phyloP scores from a whole-genome alignment of 495 filamentous ascomycete species.

The Penicillium samsonianum region DNA sequence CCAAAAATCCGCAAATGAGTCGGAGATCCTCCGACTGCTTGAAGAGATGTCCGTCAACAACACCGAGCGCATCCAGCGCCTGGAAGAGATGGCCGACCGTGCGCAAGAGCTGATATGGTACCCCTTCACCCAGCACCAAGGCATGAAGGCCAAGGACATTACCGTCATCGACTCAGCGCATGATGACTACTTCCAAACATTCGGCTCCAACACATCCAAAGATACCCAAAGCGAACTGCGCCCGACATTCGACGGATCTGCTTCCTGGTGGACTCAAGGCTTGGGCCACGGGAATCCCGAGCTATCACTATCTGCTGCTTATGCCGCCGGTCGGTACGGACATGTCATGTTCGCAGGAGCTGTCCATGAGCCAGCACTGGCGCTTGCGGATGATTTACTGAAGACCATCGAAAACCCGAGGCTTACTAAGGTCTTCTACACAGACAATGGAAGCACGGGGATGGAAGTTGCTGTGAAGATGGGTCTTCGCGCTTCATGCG shows the following conservation, averaged over 20 bases:
- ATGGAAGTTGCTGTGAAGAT: slow-evolving; percentile 82
- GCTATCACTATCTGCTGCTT: slow-evolving; percentile 68
- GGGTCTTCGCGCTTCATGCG: slow-evolving; percentile 63
- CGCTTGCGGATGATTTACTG: slow-evolving; percentile 61
- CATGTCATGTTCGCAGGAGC: slow-evolving; percentile 81
- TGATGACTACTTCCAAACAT: slow-evolving; percentile 71
- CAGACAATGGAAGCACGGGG: slow-evolving; percentile 77
- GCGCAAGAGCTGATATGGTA: slow-evolving; percentile 72
- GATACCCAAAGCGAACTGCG: slow-evolving; percentile 37
- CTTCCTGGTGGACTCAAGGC: slow-evolving; percentile 86
- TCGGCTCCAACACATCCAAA: slow-evolving; percentile 21
- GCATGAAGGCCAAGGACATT: slow-evolving; percentile 58
- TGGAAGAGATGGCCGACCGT: slow-evolving; percentile 58
- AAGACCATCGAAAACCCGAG: slow-evolving; percentile 58
- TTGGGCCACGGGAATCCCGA: slow-evolving; percentile 71
- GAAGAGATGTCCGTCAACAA: slow-evolving; percentile 53
- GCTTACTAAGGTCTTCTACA: slow-evolving; percentile 68
- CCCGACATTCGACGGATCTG: slow-evolving; percentile 73
- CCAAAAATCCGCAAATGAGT: slow-evolving; percentile 30
- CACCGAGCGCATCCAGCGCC: slow-evolving; percentile 47
- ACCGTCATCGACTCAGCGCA: slow-evolving; percentile 72
- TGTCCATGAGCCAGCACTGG: slow-evolving; percentile 69
- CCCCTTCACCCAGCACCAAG: slow-evolving; percentile 77
- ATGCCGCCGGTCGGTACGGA: slow-evolving; percentile 79
- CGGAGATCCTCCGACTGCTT: slow-evolving; percentile 42